Evolutionary conservation across 2,329 filamentous ascomycete species (phyloP).

Genomic region (Pseudonectria buxi): DNA sequence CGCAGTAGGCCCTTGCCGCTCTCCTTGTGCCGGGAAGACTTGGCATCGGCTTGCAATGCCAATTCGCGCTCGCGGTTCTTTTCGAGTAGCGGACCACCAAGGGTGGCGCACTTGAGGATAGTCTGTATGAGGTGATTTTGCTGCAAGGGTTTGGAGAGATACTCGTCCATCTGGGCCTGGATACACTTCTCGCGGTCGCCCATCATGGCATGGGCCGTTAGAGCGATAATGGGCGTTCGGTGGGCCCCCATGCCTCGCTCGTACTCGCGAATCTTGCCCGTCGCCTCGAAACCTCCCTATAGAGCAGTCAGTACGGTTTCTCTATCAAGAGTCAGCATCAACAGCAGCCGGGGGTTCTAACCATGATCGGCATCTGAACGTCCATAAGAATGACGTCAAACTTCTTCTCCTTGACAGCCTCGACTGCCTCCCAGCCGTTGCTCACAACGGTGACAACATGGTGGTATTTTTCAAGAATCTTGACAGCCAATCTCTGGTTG

Average conservation of each 20-base stretch:
- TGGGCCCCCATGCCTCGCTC: slow-evolving; percentile 74
- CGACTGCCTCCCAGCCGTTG: slow-evolving; percentile 88
- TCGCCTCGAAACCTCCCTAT: slow-evolving; percentile 92
- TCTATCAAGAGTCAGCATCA: not conserved
- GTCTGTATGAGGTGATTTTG: slow-evolving; percentile 97
- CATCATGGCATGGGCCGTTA: slow-evolving; percentile 98
- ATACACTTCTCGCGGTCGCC: slow-evolving; percentile 97
- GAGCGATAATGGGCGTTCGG: slow-evolving; percentile 88
- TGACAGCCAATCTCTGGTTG: slow-evolving; percentile 91
- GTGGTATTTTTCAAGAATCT: slow-evolving; percentile 96
- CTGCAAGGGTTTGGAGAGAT: slow-evolving; percentile 91
- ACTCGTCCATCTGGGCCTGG: slow-evolving; percentile 98
- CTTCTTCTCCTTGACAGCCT: slow-evolving; percentile 83
- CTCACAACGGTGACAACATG: slow-evolving; percentile 88
- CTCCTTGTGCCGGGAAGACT: slow-evolving; percentile 35
- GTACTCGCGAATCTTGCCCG: slow-evolving; percentile 91
- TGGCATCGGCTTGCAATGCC: slow-evolving; percentile 43
- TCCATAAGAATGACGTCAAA: slow-evolving; percentile 99
- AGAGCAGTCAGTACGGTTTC: slow-evolving; percentile 28
- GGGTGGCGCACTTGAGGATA: slow-evolving; percentile 91
- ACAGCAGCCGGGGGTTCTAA: slow-evolving; percentile 35
- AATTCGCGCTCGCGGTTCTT: slow-evolving; percentile 61
- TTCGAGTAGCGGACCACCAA: slow-evolving; percentile 76
- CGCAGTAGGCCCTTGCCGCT: slow-evolving; percentile 31
- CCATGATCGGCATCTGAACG: slow-evolving; percentile 99